Percentiles rank a stretch among this genome's conserved stretches.
phyloP scores from a whole-genome alignment of 257 asterid genomes.

The Solanum stenotomum region DNA sequence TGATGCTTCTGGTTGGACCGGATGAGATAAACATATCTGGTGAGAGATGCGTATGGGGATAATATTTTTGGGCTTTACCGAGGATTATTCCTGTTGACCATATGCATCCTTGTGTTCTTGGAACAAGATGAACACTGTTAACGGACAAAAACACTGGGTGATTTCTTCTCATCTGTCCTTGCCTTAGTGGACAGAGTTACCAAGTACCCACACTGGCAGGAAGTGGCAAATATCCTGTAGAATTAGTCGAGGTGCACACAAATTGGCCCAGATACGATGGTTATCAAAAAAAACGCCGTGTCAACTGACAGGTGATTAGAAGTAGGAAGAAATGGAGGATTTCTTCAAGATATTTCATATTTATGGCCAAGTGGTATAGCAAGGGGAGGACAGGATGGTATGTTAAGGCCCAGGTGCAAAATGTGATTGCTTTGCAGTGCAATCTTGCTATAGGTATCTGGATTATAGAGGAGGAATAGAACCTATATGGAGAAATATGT shows the following conservation, averaged over 20 bases:
- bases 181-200: background rate
- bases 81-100: background rate
- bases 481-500: background rate
- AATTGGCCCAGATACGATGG: background rate
- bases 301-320: background rate
- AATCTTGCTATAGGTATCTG: background rate
- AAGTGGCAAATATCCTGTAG: background rate
- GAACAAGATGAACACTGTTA: background rate
- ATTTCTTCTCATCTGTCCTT: background rate
- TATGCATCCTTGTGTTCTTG: background rate
- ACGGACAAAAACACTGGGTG: background rate
- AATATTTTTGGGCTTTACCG: background rate
- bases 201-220: background rate
- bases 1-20: background rate
- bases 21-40: background rate
- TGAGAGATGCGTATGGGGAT: background rate
- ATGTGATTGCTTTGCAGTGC: background rate
- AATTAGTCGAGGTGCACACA: background rate
- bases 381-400: background rate
- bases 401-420: background rate
- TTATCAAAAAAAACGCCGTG: background rate
- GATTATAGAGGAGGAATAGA: background rate
- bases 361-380: background rate
- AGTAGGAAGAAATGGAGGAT: background rate
- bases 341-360: background rate